Conservation (phyloP, 2,329 filamentous ascomycete species). For the Zymoseptoria ardabiliae region DNA sequence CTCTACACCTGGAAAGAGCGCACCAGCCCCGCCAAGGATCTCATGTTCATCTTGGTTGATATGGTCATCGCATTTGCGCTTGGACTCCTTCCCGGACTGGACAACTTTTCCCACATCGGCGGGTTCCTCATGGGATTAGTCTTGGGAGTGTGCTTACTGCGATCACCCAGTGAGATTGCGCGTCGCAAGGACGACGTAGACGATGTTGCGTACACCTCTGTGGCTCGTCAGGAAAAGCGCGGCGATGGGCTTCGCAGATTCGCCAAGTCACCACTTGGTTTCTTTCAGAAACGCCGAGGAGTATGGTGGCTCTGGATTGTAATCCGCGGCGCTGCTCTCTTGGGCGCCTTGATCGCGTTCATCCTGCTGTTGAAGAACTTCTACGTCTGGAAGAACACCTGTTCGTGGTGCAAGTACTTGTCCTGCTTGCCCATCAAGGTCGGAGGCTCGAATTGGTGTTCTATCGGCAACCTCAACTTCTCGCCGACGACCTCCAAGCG, state of each 20-base stretch:
- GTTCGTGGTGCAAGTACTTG: slow-evolving; percentile 90
- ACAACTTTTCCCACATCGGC: slow-evolving; percentile 97
- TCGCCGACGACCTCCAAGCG: slow-evolving; percentile 17
- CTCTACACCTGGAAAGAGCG: slow-evolving; percentile 88
- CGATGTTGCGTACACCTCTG: slow-evolving; percentile 15
- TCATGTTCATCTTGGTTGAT: slow-evolving; percentile 81
- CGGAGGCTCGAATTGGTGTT: slow-evolving; percentile 51
- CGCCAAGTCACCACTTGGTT: slow-evolving; percentile 51
- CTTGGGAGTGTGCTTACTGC: slow-evolving; percentile 77
- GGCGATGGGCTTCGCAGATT: slow-evolving; percentile 36
- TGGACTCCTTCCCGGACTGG: slow-evolving; percentile 81
- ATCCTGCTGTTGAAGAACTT: slow-evolving; percentile 86
- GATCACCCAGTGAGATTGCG: slow-evolving; percentile 64
- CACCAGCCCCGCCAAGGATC: slow-evolving; percentile 66
- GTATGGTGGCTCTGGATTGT: slow-evolving; percentile 99
- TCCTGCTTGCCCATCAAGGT: slow-evolving; percentile 69
- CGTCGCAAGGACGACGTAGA: slow-evolving; percentile 16
- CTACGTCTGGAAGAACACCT: slow-evolving; percentile 68
- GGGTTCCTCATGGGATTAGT: slow-evolving; percentile 89
- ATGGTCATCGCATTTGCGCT: slow-evolving; percentile 86
- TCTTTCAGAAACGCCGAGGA: slow-evolving; percentile 87
- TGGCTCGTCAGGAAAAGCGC: slow-evolving; percentile 11
- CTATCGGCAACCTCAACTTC: slow-evolving; percentile 39
- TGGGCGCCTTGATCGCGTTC: slow-evolving; percentile 77
- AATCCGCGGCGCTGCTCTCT: slow-evolving; percentile 67